Evolutionary conservation across 768 basidiomycete genomes (phyloP).

Genomic region (Coprinellus aureogranulatus): DNA sequence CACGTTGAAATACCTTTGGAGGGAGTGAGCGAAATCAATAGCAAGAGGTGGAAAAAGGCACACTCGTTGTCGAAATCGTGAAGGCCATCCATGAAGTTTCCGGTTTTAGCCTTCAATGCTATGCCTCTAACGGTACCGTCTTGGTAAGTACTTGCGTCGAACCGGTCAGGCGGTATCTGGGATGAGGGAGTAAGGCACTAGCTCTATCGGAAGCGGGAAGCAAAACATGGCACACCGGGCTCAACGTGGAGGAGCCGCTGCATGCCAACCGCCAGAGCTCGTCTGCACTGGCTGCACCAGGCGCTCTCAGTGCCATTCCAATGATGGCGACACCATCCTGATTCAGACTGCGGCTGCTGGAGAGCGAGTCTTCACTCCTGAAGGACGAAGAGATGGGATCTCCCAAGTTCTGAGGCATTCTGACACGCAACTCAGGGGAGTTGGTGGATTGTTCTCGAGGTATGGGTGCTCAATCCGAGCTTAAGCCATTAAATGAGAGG

Average conservation of each 20-base stretch:
- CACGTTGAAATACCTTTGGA: slow-evolving; percentile 59
- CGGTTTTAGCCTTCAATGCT: slow-evolving; percentile 49
- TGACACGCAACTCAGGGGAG: no score
- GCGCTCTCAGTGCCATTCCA: slow-evolving; percentile 65
- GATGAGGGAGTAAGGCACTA: no score
- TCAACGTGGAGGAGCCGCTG: slow-evolving; percentile 52
- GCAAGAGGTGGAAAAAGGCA: not conserved
- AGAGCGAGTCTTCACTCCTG: no score
- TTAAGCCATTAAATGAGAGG: no score
- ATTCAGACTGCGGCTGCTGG: not conserved
- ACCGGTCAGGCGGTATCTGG: slow-evolving; percentile 64
- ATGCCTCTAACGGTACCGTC: slow-evolving; percentile 31
- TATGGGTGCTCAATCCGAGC: no score
- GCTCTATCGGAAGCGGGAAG: no score
- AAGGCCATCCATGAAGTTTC: slow-evolving; percentile 60
- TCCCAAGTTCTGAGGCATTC: no score
- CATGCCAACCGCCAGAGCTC: slow-evolving; percentile 62
- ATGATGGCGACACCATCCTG: slow-evolving; percentile 61
- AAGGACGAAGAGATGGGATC: no score
- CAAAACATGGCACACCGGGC: no score
- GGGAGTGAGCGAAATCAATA: not conserved
- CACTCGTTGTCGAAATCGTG: slow-evolving; percentile 62
- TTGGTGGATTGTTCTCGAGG: no score
- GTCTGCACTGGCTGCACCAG: slow-evolving; percentile 47
- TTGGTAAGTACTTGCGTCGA: slow-evolving; percentile 44